A percentile compares a stretch with the other conserved stretches of the same genome.
These are phyloP conservation scores for Lichtheimia ramosa DNA, from an alignment of 371 early-diverging fungal species.

Conservation along the genomic window DNA sequence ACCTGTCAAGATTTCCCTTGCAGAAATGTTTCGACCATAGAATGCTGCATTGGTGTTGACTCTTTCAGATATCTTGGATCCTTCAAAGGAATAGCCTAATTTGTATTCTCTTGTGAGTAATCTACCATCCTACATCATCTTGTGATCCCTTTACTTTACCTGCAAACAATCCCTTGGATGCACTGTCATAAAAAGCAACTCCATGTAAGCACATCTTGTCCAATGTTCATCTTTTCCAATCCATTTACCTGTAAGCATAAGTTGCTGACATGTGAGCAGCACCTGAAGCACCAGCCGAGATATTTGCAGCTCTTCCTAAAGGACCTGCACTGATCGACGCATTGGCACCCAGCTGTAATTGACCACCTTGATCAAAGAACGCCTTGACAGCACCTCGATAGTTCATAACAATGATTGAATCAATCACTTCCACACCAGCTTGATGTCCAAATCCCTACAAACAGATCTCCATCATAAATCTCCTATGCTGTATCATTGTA, in stretches of 20 bases:
- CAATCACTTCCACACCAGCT: constrained; percentile 38
- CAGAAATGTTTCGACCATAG: constrained; percentile 35
- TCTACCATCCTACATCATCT: neutral
- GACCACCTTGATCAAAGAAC: constrained; percentile 43
- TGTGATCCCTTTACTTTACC: constrained; percentile 14
- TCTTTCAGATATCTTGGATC: constrained; percentile 39
- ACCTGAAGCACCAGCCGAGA: constrained; percentile 29
- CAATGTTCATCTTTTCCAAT: neutral
- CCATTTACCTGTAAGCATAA: constrained; percentile 34
- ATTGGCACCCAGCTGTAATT: constrained; percentile 36
- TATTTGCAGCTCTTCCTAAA: constrained; percentile 29
- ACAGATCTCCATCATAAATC: neutral
- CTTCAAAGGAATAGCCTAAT: constrained; percentile 39
- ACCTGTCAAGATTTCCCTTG: constrained; percentile 34
- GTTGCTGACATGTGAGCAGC: constrained; percentile 35
- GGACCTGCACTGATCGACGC: constrained; percentile 41
- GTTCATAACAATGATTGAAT: constrained; percentile 44
- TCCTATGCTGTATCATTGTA: neutral
- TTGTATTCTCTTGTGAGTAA: neutral
- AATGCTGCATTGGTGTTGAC: constrained; percentile 35
- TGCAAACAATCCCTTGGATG: constrained; percentile 36
- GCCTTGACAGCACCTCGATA: constrained; percentile 43
- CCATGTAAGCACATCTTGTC: neutral
- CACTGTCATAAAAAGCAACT: constrained; percentile 2
- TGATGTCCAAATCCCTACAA: constrained; percentile 37